Conservation (phyloP, 2,329 filamentous ascomycete genomes). For the Ascochyta lentis region DNA sequence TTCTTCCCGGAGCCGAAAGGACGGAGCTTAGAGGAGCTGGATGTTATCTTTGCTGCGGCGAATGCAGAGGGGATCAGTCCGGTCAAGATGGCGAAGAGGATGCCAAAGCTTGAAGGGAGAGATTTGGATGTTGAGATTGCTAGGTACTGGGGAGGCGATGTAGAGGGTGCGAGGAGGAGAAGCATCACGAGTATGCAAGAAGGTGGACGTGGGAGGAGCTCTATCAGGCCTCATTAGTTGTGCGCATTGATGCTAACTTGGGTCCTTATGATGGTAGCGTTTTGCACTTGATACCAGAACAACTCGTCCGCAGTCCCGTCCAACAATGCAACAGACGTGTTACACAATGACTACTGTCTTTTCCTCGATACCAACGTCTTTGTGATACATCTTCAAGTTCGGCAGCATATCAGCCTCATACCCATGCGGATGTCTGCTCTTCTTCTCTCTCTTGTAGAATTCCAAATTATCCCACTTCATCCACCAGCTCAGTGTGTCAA, state of each 20-base stretch:
- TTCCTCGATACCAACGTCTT: neutral
- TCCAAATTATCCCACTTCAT: constrained; percentile 2
- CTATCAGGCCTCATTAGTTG: neutral
- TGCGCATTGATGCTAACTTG: too few relatives aligned
- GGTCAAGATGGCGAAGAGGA: constrained; percentile 57
- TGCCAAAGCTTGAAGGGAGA: constrained; percentile 50
- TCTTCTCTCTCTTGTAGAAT: neutral
- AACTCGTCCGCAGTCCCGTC: too few relatives aligned
- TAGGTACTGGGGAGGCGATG: constrained; percentile 12
- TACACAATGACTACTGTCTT: too few relatives aligned
- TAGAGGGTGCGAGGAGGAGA: constrained; percentile 1
- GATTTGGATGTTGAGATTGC: constrained; percentile 8
- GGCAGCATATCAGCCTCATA: neutral
- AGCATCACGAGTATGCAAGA: constrained; percentile 2
- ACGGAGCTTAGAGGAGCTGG: constrained; percentile 51
- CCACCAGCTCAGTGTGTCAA: neutral
- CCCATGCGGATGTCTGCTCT: neutral
- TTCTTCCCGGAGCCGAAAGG: constrained; percentile 68
- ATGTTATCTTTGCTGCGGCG: constrained; percentile 68
- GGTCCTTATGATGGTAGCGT: too few relatives aligned
- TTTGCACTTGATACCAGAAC: too few relatives aligned
- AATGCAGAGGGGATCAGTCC: constrained; percentile 54
- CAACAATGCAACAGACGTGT: too few relatives aligned
- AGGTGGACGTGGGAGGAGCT: neutral
- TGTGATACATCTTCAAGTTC: neutral